These are phyloP conservation scores for Gaeumannomyces tritici DNA, from an alignment of 2,329 filamentous ascomycete species.

Conservation along the genomic window DNA sequence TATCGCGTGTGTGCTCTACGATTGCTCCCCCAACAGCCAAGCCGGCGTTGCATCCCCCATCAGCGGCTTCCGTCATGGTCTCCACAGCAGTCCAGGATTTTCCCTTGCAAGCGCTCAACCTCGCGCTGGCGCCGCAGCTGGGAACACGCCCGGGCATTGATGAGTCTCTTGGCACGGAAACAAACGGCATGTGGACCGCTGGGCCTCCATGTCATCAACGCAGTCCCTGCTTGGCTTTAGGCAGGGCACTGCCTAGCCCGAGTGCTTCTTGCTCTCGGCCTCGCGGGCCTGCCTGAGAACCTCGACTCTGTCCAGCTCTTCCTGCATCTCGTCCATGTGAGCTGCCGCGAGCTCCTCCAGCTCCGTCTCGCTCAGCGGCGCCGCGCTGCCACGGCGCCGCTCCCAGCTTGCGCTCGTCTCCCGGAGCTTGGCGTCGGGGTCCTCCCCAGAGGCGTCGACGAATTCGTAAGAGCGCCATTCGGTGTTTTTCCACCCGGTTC, in stretches of 20 bases:
- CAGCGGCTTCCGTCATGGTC: no score
- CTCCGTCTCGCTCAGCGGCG: slow-evolving; percentile 33
- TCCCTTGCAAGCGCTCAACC: no score
- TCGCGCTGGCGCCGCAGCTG: no score
- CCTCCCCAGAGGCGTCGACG: slow-evolving; percentile 36
- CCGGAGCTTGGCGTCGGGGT: slow-evolving; percentile 34
- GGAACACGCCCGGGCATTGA: no score
- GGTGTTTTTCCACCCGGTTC: slow-evolving; percentile 66
- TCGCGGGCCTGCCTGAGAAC: not conserved
- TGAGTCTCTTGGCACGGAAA: no score
- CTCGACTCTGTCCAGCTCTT: slow-evolving; percentile 12
- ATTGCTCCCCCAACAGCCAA: no score
- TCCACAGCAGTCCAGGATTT: no score
- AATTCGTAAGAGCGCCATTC: slow-evolving; percentile 64
- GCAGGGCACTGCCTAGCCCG: not conserved
- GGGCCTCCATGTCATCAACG: no score
- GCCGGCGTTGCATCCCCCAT: no score
- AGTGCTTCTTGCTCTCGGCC: not conserved
- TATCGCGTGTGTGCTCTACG: no score
- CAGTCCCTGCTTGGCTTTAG: not conserved
- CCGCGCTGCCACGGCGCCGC: slow-evolving; percentile 29
- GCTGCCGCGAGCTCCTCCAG: slow-evolving; percentile 31
- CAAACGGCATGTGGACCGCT: no score
- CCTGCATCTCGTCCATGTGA: slow-evolving; percentile 22
- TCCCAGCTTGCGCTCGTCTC: slow-evolving; percentile 41